Conservation (phyloP, 140 eudicot genomes). For the Stevia rebaudiana region DNA sequence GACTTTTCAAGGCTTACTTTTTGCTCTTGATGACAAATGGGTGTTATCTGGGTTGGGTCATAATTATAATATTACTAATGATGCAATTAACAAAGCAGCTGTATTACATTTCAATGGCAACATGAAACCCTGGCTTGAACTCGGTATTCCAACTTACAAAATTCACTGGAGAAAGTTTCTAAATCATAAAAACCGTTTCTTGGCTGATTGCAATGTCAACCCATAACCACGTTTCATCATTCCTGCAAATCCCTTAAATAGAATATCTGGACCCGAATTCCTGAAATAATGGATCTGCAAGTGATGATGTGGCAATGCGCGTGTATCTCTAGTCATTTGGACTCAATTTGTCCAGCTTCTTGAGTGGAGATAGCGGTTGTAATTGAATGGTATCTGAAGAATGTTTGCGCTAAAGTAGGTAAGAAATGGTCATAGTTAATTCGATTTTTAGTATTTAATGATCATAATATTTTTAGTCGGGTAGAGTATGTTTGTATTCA, state of each 20-base stretch:
- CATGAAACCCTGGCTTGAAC: slow-evolving; percentile 99
- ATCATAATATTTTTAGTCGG: slow-evolving; percentile 18
- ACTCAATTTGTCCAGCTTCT: slow-evolving; percentile 17
- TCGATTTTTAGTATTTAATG: slow-evolving; percentile 3
- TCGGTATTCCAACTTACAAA: slow-evolving; percentile 65
- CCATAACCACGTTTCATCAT: slow-evolving; percentile 20
- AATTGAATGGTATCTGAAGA: slow-evolving; percentile 15
- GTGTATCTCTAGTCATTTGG: slow-evolving; percentile 27
- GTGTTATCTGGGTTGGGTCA: slow-evolving; percentile 80
- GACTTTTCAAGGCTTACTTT: slow-evolving; percentile 58
- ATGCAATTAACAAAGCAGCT: slow-evolving; percentile 48
- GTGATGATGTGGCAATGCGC: neutral
- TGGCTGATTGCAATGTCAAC: slow-evolving; percentile 86
- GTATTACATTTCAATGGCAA: slow-evolving; percentile 87
- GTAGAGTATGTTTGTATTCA: slow-evolving; percentile 21
- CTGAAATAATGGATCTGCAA: neutral
- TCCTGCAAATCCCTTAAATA: slow-evolving; percentile 9
- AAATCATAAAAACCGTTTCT: slow-evolving; percentile 50
- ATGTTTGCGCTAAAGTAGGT: slow-evolving; percentile 19
- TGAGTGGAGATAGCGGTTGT: slow-evolving; percentile 5
- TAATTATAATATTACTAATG: slow-evolving; percentile 49
- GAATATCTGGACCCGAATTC: slow-evolving; percentile 12
- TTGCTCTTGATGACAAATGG: slow-evolving; percentile 67
- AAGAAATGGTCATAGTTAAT: slow-evolving; percentile 15
- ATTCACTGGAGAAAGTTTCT: slow-evolving; percentile 58